Base-by-base conservation (phyloP, 345 rosid species). In the Ceriops tagal region DNA sequence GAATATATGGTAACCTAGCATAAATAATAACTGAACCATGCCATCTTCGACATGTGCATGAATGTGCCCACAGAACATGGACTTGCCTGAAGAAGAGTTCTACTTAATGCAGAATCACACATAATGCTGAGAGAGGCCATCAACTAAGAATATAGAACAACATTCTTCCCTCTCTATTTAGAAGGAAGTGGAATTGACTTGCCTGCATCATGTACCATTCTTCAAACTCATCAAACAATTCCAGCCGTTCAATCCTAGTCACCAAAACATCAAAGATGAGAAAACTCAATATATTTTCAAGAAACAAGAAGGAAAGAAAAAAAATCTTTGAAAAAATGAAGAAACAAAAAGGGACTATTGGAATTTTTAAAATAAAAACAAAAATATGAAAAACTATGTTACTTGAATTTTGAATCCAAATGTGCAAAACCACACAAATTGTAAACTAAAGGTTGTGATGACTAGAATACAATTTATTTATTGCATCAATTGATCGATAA, bases 201-300 rank as follows among this genome's bases (percentile, higher is more conserved):
- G 82, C 98, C 98, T 95, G 96, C 99, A 95, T 95, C 99, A 92
- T 88, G 78, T 88, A 83, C 98, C 99, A 95, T 78, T 95, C 97
- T 80, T 95, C 99, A 76, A 92, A 87, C 84, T 95, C 98, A 73
- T 92, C 96, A 43, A 92, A 95, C 82, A 92, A 77, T 83, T 92
- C 96, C 86, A 88, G 78, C 76, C 89, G 80, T 82, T 95, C 98
- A 21, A 92, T 92, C 90, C 98, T 92, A 81, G 58, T 35, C 73
- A 82, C 69, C 77, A 73, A 53, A 77, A 58, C 27, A 72, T 57
- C 60, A 68, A 27, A 62, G 61, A 70, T 79, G 71, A 78, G 65
- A 67, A 71, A 70, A 47, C 19, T 70, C 43, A 47, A 34, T 43
- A 65, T 62, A 15, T 55, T 28, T 24, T 61, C 69, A 71, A 52